Evolutionary conservation across 345 rosid genomes (phyloP).

Genomic region (Pistacia atlantica): DNA sequence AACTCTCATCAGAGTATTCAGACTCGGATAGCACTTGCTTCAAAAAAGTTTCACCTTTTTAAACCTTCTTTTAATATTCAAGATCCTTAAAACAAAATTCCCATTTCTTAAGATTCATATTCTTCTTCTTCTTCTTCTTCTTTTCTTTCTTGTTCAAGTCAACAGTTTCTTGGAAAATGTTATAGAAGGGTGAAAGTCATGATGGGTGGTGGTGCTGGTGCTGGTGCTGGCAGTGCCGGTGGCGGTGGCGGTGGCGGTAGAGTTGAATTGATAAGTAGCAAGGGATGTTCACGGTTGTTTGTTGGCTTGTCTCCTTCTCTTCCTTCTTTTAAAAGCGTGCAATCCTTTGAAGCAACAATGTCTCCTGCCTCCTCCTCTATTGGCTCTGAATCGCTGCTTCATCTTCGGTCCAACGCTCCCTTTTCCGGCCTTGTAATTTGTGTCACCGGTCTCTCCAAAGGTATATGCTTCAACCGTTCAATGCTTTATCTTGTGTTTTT

Average conservation of each 20-base stretch:
- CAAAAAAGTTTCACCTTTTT: constrained; percentile 32
- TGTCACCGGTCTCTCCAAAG: constrained; percentile 93
- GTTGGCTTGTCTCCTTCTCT: constrained; percentile 51
- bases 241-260: constrained; percentile 37
- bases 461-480: constrained; percentile 26
- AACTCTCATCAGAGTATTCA: constrained; percentile 20
- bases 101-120: constrained; percentile 28
- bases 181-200: constrained; percentile 16
- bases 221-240: constrained; percentile 21
- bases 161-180: background rate
- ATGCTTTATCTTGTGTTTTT: background rate
- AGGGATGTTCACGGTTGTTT: constrained; percentile 81
- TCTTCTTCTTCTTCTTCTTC: constrained; percentile 12
- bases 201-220: constrained; percentile 40
- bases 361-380: constrained; percentile 47
- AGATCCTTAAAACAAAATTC: constrained; percentile 33
- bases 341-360: constrained; percentile 43
- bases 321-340: constrained; percentile 45
- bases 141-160: background rate
- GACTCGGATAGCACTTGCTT: constrained; percentile 20
- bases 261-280: constrained; percentile 64
- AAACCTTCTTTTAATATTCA: background rate
- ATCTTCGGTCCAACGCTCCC: constrained; percentile 42
- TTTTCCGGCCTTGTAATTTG: constrained; percentile 84
- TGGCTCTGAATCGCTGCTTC: constrained; percentile 41